Conservation (phyloP, 352 stramenopile genomes). For the Globisporangium abappressorium region DNA sequence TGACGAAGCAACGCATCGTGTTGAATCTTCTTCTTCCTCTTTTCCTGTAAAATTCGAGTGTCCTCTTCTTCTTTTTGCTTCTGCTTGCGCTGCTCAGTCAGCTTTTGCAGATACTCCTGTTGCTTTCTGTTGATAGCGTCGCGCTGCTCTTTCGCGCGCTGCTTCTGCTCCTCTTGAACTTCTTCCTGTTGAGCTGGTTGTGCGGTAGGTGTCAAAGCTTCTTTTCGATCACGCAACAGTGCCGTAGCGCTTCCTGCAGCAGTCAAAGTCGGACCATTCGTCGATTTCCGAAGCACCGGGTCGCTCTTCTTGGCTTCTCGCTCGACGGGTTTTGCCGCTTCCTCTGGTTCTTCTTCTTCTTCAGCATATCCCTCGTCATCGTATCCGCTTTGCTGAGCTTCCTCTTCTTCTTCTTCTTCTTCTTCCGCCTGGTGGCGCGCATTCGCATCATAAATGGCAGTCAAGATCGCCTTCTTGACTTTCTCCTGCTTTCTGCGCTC, state of each 20-base stretch:
- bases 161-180: conserved; percentile 33
- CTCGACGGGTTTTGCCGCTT: background rate
- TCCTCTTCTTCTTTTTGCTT: conserved; percentile 76
- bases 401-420: conserved; percentile 25
- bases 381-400: conserved; percentile 1
- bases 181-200: conserved; percentile 9
- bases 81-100: conserved; percentile 59
- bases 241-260: background rate
- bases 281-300: background rate
- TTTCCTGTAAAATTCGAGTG: conserved; percentile 45
- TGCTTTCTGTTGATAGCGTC: conserved; percentile 61
- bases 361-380: conserved; percentile 9
- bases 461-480: conserved; percentile 51
- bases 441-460: conserved; percentile 51
- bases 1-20: conserved; percentile 52
- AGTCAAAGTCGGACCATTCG: background rate
- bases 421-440: conserved; percentile 24
- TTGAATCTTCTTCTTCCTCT: conserved; percentile 47
- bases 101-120: conserved; percentile 58
- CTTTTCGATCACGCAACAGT: conserved; percentile 13
- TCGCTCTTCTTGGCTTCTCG: background rate
- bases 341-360: background rate
- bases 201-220: background rate
- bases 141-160: conserved; percentile 41
- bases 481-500: conserved; percentile 54